A percentile compares a stretch with the other conserved stretches of the same genome.
Conservation (phyloP, 164 flowering plant genomes). For the Pachysandra terminalis region DNA sequence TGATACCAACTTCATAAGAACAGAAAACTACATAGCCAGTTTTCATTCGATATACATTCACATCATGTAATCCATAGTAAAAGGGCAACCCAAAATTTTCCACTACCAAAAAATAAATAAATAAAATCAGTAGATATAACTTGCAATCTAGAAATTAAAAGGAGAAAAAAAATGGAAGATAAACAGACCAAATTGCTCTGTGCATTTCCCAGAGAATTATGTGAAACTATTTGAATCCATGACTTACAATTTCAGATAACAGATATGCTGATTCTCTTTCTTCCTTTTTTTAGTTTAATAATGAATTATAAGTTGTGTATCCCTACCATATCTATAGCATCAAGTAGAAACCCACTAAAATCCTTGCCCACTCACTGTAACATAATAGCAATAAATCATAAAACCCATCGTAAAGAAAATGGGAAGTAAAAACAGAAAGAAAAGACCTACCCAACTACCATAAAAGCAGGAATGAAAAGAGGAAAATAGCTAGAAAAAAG, state of each 20-base stretch:
- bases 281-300: no score
- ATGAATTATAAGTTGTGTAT: neutral
- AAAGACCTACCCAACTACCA: neutral
- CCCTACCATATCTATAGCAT: no score
- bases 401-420: neutral
- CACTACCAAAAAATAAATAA: no score
- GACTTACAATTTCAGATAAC: neutral
- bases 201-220: neutral
- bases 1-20: neutral
- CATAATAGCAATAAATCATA: neutral
- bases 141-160: no score
- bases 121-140: no score
- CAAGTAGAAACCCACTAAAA: no score
- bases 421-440: conserved; percentile 1
- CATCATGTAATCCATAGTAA: neutral
- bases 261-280: neutral
- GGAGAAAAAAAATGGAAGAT: no score
- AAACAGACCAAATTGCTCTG: no score
- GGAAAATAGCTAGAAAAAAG: neutral
- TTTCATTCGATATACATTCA: neutral
- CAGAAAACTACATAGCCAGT: neutral
- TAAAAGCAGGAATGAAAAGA: neutral
- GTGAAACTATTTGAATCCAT: neutral
- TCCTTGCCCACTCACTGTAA: no score
- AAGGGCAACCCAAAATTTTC: neutral